A percentile compares a stretch with the other conserved stretches of the same genome.
Evolutionary conservation across 2,329 filamentous ascomycete species (phyloP).

Genomic region (Xylariaceae sp.): DNA sequence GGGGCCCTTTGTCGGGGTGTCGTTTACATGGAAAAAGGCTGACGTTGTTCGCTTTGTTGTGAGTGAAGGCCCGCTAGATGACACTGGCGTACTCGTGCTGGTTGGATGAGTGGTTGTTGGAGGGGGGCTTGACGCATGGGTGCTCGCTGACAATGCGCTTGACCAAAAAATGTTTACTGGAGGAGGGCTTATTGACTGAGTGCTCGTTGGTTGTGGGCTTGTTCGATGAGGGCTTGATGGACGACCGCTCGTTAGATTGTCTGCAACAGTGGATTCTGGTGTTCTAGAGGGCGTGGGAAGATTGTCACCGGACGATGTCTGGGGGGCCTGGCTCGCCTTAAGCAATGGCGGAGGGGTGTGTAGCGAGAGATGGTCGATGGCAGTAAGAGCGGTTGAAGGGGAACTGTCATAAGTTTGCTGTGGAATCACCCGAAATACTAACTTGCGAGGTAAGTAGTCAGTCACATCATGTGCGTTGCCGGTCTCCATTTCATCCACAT

Average conservation of each 20-base stretch:
- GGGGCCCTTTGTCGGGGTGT: neutral
- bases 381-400: neutral
- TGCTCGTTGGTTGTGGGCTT: no score
- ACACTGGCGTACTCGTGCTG: neutral
- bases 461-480: neutral
- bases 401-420: neutral
- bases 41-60: neutral
- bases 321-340: neutral
- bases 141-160: no score
- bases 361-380: neutral
- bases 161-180: no score
- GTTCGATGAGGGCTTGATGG: no score
- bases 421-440: constrained; percentile 2
- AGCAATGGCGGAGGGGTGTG: neutral
- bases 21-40: neutral
- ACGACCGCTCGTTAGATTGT: neutral
- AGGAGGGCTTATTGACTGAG: no score
- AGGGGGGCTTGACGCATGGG: no score
- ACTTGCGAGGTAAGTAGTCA: neutral
- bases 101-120: no score
- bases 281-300: neutral
- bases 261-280: neutral
- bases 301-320: neutral
- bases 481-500: neutral
- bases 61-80: neutral